Evolutionary conservation across 495 filamentous ascomycete genomes (phyloP), one percentile per base, ranked within the genome.

Genomic region (Talaromyces stipitatus): DNA sequence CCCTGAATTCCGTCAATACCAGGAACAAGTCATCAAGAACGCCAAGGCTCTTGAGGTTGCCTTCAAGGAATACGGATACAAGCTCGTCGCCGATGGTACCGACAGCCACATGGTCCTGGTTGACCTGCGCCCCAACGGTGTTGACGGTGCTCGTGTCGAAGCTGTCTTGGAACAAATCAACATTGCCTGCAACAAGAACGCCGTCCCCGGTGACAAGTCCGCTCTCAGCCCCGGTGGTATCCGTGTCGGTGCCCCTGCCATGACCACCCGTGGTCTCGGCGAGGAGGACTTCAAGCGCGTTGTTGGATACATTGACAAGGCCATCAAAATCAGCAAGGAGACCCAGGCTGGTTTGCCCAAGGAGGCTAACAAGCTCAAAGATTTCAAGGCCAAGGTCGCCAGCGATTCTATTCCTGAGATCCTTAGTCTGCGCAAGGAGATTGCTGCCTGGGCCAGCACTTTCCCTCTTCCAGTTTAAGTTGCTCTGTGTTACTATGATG

Each of bases 141-240:
- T 98, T 16, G 94, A 98, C 65, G 94, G 94, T 51, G 91, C 89
- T 14, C 86, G 94, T 14, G 94, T 98, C 5, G 94, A 98, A 80
- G 86, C 92, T 29, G 86, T 98, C 4, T 79, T 98, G 5, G 94
- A 98, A 69, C 84, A 96, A 8, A 91, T 94, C 52, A 91, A 92
- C 59, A 91, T 98, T 28, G 94, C 95, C 18, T 88, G 88, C 67
- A 98, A 98, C 78, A 98, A 98, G 80, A 98, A 98, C 74, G 97
- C 94, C 11, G 95, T 97, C 0, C 94, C 95, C 4, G 94, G 95
- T 12, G 94, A 98, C 72, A 87, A 86, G 62, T 96, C 90, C 14
- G 94, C 94, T 2, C 79, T 98, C 60, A 89, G 90, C 64, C 94
- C 94, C 16, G 90, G 90, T 57, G 94, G 94, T 51, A 78, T 98